Percentiles rank a stretch among this genome's conserved stretches.
phyloP scores from a whole-genome alignment of 805 yeast species.

The Candida golubevii region DNA sequence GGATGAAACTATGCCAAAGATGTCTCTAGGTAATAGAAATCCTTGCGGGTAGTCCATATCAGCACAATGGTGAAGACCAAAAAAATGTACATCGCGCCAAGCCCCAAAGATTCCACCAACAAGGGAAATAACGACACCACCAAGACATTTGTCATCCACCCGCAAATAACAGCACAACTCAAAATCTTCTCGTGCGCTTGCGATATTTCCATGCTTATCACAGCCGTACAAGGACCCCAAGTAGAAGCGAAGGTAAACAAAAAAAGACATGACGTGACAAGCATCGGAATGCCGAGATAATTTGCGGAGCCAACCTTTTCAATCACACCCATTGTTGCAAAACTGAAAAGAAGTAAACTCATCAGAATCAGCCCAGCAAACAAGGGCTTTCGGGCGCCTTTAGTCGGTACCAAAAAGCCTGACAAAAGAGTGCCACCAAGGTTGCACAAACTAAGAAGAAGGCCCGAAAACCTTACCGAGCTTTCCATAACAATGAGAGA shows the following conservation, averaged over 20 bases:
- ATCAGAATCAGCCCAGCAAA: conserved; percentile 7
- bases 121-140: conserved; percentile 22
- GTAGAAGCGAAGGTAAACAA: conserved; percentile 21
- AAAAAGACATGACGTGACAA: conserved; percentile 17
- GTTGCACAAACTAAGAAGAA: conserved; percentile 19
- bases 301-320: background rate
- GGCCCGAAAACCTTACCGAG: conserved; percentile 9
- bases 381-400: conserved; percentile 12
- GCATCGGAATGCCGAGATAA: conserved; percentile 8
- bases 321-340: conserved; percentile 6
- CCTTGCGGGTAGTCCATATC: conserved; percentile 11
- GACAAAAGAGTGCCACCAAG: conserved; percentile 19
- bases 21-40: background rate
- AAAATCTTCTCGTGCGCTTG: conserved; percentile 19
- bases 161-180: conserved; percentile 17
- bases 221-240: conserved; percentile 33
- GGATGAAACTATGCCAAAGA: background rate
- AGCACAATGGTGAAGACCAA: conserved; percentile 14
- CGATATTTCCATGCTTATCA: conserved; percentile 22
- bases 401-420: conserved; percentile 15
- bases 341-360: conserved; percentile 1
- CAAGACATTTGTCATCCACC: conserved; percentile 23
- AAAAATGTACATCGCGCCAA: conserved; percentile 19
- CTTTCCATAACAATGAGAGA: background rate
- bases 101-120: conserved; percentile 18